These are phyloP conservation scores for Moesziomyces sp. DNA, from an alignment of 1,284 basidiomycete genomes.

Conservation along the genomic window DNA sequence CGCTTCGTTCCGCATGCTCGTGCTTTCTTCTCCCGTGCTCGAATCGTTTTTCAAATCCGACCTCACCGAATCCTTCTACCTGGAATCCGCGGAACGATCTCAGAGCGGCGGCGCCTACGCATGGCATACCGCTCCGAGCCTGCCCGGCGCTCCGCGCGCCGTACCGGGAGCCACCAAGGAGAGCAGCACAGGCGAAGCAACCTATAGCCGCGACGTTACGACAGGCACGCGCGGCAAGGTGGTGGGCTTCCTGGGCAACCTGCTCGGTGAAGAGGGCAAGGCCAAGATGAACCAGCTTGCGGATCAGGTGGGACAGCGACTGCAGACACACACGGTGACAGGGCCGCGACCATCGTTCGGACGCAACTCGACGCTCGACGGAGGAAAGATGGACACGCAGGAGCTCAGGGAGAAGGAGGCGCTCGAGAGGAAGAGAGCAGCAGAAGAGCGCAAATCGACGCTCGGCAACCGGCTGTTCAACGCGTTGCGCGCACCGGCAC, in stretches of 20 bases:
- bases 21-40: constrained; percentile 62
- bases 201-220: constrained; percentile 63
- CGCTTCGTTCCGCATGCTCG: constrained; percentile 62
- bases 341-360: constrained; percentile 65
- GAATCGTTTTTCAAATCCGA: constrained; percentile 65
- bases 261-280: constrained; percentile 65
- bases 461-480: constrained; percentile 53
- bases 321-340: constrained; percentile 63
- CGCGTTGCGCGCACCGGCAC: constrained; percentile 33
- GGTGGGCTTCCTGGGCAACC: constrained; percentile 64
- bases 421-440: constrained; percentile 30
- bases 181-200: constrained; percentile 51
- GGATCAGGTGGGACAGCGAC: constrained; percentile 61
- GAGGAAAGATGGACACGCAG: constrained; percentile 48
- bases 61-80: constrained; percentile 58
- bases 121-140: constrained; percentile 62
- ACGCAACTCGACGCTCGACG: constrained; percentile 43
- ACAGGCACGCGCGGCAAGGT: constrained; percentile 62
- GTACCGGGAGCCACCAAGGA: constrained; percentile 53
- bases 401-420: constrained; percentile 54
- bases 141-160: constrained; percentile 45
- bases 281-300: constrained; percentile 64
- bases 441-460: constrained; percentile 33
- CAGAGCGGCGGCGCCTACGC: constrained; percentile 61
- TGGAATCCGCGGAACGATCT: constrained; percentile 60